These are phyloP conservation scores for Silene noctiflora DNA, from an alignment of 179 eudicot genomes.

Conservation along the genomic window DNA sequence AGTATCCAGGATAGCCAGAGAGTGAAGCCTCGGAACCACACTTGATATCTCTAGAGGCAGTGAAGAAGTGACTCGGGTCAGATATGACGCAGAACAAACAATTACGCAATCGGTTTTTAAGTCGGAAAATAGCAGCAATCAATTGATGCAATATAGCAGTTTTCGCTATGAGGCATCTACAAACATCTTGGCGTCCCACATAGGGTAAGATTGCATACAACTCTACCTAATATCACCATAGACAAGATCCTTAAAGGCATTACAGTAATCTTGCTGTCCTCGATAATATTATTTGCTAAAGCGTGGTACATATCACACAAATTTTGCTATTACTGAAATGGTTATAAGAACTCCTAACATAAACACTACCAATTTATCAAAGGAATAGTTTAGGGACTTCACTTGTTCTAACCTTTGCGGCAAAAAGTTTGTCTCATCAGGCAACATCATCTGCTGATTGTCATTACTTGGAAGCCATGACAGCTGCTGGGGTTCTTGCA, in stretches of 20 bases:
- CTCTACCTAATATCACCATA: no score
- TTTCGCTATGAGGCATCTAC: no score
- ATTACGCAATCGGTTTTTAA: not conserved
- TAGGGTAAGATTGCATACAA: no score
- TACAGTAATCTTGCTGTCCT: no score
- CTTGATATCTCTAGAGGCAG: slow-evolving; percentile 53
- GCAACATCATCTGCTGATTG: slow-evolving; percentile 48
- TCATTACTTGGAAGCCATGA: slow-evolving; percentile 65
- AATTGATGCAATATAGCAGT: no score
- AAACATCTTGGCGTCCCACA: no score
- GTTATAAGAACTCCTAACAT: not conserved
- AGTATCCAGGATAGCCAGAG: slow-evolving; percentile 43
- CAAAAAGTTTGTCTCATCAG: slow-evolving; percentile 53
- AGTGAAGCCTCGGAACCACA: slow-evolving; percentile 50
- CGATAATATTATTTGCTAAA: no score
- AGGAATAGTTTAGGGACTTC: not conserved
- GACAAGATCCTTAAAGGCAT: no score
- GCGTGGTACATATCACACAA: not conserved
- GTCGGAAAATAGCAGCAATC: not conserved
- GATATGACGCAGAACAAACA: not conserved
- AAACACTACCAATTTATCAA: not conserved
- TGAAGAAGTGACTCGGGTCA: not conserved
- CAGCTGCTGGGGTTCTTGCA: slow-evolving; percentile 50
- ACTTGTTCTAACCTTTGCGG: slow-evolving; percentile 43
- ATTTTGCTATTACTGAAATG: not conserved